phyloP scores from a whole-genome alignment of 2,329 filamentous ascomycete species.

The Aquanectria penicillioides region DNA sequence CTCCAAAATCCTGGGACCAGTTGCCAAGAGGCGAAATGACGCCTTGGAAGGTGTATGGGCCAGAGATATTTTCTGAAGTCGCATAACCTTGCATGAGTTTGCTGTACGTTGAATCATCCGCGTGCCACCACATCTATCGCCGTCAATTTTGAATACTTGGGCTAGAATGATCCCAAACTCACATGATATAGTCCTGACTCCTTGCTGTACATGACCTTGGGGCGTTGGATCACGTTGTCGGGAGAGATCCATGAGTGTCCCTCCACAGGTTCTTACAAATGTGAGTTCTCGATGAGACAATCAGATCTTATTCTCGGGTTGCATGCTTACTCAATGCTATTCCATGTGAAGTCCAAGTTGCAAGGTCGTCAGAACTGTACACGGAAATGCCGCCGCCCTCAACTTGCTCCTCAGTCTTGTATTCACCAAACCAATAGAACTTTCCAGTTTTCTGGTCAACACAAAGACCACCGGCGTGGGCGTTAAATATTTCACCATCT shows the following conservation, averaged over 20 bases:
- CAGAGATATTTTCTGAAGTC: slow-evolving; percentile 60
- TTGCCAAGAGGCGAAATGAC: slow-evolving; percentile 67
- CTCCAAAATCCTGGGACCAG: slow-evolving; percentile 71
- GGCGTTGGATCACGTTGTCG: slow-evolving; percentile 67
- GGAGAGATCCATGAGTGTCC: slow-evolving; percentile 66
- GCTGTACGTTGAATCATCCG: slow-evolving; percentile 66
- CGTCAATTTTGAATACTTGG: too few relatives aligned
- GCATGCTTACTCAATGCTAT: slow-evolving; percentile 59
- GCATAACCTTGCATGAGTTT: slow-evolving; percentile 67
- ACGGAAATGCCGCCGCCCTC: slow-evolving; percentile 70
- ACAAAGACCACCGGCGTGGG: slow-evolving; percentile 67
- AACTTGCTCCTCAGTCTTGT: slow-evolving; percentile 65
- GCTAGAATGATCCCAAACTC: too few relatives aligned
- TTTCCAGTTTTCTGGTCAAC: slow-evolving; percentile 61
- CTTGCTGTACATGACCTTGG: slow-evolving; percentile 69
- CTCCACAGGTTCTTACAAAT: slow-evolving; percentile 55
- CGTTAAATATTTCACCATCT: slow-evolving; percentile 67
- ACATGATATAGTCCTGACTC: slow-evolving; percentile 65
- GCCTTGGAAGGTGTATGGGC: slow-evolving; percentile 64
- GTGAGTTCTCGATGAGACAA: background rate
- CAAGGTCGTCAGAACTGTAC: slow-evolving; percentile 69
- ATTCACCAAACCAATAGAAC: slow-evolving; percentile 71
- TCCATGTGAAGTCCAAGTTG: slow-evolving; percentile 67
- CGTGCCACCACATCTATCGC: slow-evolving; percentile 73
- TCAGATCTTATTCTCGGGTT: too few relatives aligned